Base-by-base conservation (phyloP, 176 grass and related monocot genomes). In the Chloris gayana region DNA sequence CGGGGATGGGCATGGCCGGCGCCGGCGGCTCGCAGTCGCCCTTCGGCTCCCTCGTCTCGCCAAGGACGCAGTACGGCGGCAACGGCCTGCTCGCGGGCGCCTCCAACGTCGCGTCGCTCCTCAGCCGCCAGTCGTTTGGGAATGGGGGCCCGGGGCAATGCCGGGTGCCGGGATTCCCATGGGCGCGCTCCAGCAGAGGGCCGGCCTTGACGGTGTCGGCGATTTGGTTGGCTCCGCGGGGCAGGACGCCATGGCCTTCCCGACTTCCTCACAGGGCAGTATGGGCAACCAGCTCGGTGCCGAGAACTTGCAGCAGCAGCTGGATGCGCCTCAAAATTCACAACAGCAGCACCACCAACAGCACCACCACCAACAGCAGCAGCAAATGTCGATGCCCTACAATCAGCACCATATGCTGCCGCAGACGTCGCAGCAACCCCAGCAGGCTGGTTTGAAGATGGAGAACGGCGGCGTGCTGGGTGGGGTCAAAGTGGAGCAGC, bases 401-500 rank as follows among this genome's bases (percentile, higher is more conserved):
- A 85, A 70, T 56, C 92, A 94, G 81, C 92, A 91, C 72, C 86
- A 88, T 39, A 42, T 87, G 51, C 34, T 87, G 15, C 85, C 66
- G 37, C 91, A 89, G 64, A 76, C 78, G 24, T 68, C 41, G 24
- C 80, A 87, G 68, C 84, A 64, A 7, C 21, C 38, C 27, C 79
- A 67, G 27, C 93, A 89, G 73, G 49, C 50, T 0, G 65, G 63
- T 0, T 86, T 90, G 35, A 93, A 91, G 79, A 33, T 95, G 78
- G 88, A 86, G 78, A 90, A 87, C 21, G 71, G 85, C 7, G 87
- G 87, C 32, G 80, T 58, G 46, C 60, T 91, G 59, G 86, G 92
- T 13, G 50, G 85, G 39, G 81, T 95, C 62, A 99, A 99, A 53
- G 27, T 99, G 35, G 92, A 99, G 70, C 86, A 92, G 60, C 93